Base-by-base conservation (phyloP, 129 eudicot genomes). In the Flaveria sonorensis region DNA sequence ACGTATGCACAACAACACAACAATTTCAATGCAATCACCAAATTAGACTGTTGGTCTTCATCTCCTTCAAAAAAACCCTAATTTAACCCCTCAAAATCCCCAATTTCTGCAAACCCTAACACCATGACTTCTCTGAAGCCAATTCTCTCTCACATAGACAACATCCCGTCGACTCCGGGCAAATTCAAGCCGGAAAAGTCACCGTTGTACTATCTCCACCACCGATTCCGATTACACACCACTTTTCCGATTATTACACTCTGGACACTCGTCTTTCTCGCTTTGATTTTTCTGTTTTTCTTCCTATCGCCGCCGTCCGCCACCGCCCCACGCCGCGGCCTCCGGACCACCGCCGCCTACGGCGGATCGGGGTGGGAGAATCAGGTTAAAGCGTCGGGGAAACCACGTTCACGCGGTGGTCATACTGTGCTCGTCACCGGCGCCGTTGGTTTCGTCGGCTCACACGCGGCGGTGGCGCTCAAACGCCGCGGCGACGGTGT, bases 391-490 rank as follows among this genome's bases (percentile, higher is more conserved):
- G 72, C 79, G 7, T 90, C 96, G 10, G 93, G 91, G 18, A 79
- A 78, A 23, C 70, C 79, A 7, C 81, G 81, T 0, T 79, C 96
- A 19, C 65, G 68, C n/a, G 21, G 76, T 51, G 86, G 81, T 26
- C 79, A 73, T 52, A 61, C 82, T 0, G 92, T 89, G 3, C 90
- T 87, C 8, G 90, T 89, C 71, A 89, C 92, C 39, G 93, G 93
- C 36, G 93, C 93, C 32, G 88, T 79, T 15, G 93, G 93, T 5
- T 88, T 88, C 60, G 93, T 88, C 55, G 93, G 93, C 12, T 73
- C 81, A 57, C 93, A 86, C 52, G 93, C 86, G 15, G 70, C 93
- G 3, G 21, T 77, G 13, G 85, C 87, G 7, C 82, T 89, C 7
- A 86, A 82, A 46, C 77, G 81, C 4, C 85, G 93, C 0, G 93